phyloP scores from a whole-genome alignment of 768 basidiomycete genomes.

The Leccinellum luteum region DNA sequence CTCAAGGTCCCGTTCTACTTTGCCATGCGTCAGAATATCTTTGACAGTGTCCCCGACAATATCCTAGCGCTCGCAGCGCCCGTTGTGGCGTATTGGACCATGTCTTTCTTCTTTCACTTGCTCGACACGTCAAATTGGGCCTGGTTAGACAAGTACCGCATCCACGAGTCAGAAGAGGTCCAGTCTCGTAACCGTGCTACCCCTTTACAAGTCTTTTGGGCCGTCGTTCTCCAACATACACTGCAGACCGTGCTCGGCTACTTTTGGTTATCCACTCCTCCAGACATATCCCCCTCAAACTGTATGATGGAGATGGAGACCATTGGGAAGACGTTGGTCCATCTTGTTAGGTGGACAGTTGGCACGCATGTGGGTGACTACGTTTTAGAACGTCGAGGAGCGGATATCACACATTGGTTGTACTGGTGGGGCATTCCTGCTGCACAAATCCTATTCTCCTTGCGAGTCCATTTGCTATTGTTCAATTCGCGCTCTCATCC shows the following conservation, averaged over 20 bases:
- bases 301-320: conserved; percentile 45
- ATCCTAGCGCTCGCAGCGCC: conserved; percentile 71
- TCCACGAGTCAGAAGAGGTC: conserved; percentile 86
- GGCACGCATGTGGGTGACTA: conserved; percentile 40
- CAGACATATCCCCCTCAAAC: conserved; percentile 30
- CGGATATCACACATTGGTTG: conserved; percentile 52
- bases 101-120: conserved; percentile 75
- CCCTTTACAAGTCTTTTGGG: conserved; percentile 64
- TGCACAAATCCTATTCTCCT: conserved; percentile 69
- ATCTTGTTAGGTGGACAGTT: conserved; percentile 36
- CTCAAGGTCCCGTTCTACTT: conserved; percentile 56
- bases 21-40: conserved; percentile 40
- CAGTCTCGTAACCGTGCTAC: conserved; percentile 71
- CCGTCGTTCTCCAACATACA: conserved; percentile 83
- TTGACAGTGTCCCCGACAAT: conserved; percentile 67
- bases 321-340: conserved; percentile 40
- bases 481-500: neutral
- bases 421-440: conserved; percentile 95
- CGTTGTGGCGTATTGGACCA: conserved; percentile 78
- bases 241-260: conserved; percentile 79
- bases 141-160: conserved; percentile 79
- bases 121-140: conserved; percentile 77
- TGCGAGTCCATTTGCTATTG: conserved; percentile 55
- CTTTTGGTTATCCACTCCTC: conserved; percentile 54
- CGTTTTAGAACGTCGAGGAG: conserved; percentile 37